Evolutionary conservation across 2,329 filamentous ascomycete species (phyloP).

Genomic region (Claviceps cyperi): DNA sequence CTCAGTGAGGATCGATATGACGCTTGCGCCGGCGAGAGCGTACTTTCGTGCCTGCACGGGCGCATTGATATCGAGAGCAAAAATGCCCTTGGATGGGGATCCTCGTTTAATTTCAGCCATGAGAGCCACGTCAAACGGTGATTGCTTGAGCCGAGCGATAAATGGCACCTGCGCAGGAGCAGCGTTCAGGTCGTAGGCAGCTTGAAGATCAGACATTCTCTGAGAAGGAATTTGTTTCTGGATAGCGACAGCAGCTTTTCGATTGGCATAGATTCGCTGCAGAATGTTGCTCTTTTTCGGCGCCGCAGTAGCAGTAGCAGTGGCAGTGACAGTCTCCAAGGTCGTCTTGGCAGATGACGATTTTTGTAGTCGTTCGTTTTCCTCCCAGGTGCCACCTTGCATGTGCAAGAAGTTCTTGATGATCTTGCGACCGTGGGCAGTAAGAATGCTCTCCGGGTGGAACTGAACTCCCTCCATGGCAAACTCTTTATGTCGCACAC

Average conservation of each 20-base stretch:
- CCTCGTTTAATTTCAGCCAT: constrained; percentile 97
- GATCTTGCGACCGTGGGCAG: constrained; percentile 76
- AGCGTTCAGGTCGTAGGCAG: constrained; percentile 69
- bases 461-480: constrained; percentile 95
- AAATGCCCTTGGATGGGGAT: constrained; percentile 91
- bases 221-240: constrained; percentile 82
- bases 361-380: constrained; percentile 49
- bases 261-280: constrained; percentile 76
- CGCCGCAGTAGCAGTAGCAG: constrained; percentile 11
- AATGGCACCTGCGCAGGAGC: constrained; percentile 76
- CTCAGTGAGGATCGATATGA: constrained; percentile 96
- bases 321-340: constrained; percentile 10
- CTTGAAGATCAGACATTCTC: constrained; percentile 68
- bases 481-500: constrained; percentile 82
- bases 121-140: constrained; percentile 75
- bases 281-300: constrained; percentile 70
- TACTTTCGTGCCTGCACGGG: constrained; percentile 84
- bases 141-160: constrained; percentile 61
- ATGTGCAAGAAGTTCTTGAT: constrained; percentile 82
- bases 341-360: constrained; percentile 16
- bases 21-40: constrained; percentile 83
- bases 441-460: constrained; percentile 93
- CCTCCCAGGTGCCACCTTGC: constrained; percentile 82
- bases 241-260: constrained; percentile 57
- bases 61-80: constrained; percentile 74